Percentiles rank a stretch among this genome's conserved stretches.
Conservation (phyloP, 352 stramenopile genomes). For the Thraustotheca clavata region DNA sequence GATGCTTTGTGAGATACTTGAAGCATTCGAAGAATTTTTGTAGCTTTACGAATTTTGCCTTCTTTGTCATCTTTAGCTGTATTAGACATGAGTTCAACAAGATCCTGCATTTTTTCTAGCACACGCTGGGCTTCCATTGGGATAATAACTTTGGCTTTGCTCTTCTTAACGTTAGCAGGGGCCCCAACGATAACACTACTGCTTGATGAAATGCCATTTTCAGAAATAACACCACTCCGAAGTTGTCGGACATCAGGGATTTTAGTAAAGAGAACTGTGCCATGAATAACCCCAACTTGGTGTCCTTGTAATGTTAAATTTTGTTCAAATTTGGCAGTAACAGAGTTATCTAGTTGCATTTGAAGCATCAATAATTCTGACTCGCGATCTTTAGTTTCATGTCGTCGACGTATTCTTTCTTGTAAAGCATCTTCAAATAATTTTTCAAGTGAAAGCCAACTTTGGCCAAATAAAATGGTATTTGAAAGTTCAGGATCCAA, state of each 20-base stretch:
- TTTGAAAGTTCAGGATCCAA: conserved; percentile 82
- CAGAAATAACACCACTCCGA: conserved; percentile 79
- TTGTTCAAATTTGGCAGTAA: conserved; percentile 83
- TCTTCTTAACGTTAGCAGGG: conserved; percentile 46
- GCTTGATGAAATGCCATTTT: conserved; percentile 80
- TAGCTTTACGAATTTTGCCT: conserved; percentile 82
- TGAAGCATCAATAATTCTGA: conserved; percentile 29
- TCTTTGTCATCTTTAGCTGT: conserved; percentile 87
- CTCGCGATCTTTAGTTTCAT: conserved; percentile 34
- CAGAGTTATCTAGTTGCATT: conserved; percentile 40
- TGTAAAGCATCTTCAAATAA: conserved; percentile 84
- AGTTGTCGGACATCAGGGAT: conserved; percentile 83
- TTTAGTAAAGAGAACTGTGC: conserved; percentile 83
- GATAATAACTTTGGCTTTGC: conserved; percentile 74
- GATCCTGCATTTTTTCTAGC: conserved; percentile 82
- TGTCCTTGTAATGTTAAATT: conserved; percentile 81
- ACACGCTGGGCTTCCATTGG: conserved; percentile 79
- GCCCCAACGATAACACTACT: conserved; percentile 80
- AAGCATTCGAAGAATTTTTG: conserved; percentile 85
- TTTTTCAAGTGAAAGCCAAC: conserved; percentile 83
- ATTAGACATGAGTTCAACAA: conserved; percentile 80
- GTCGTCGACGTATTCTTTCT: conserved; percentile 49
- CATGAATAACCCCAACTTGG: conserved; percentile 79
- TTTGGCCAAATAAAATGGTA: conserved; percentile 80
- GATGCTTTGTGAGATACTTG: conserved; percentile 85